Evolutionary conservation across 1,139 yeast genomes (phyloP).

Genomic region (Pichia sp.): DNA sequence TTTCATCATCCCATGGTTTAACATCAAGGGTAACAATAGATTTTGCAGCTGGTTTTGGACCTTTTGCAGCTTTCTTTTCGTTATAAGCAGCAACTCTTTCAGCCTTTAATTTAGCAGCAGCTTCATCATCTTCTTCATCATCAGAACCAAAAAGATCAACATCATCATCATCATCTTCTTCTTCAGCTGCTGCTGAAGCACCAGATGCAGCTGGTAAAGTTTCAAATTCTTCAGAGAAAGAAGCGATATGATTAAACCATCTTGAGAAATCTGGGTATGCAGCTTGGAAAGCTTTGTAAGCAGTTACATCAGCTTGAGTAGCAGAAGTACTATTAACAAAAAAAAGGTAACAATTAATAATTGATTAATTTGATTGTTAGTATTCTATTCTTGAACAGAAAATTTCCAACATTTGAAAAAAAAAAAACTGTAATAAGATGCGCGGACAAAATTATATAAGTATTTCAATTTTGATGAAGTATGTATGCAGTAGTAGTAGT

Average conservation of each 20-base stretch:
- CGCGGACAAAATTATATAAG: too few relatives aligned
- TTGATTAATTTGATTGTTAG: not conserved
- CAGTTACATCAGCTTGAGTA: slow-evolving; percentile 93
- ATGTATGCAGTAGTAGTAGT: too few relatives aligned
- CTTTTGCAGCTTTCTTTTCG: slow-evolving; percentile 95
- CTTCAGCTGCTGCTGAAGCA: slow-evolving; percentile 51
- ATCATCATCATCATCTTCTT: slow-evolving; percentile 83
- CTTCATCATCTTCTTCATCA: slow-evolving; percentile 93
- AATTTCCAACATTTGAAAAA: too few relatives aligned
- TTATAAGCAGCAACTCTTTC: slow-evolving; percentile 97
- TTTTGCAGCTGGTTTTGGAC: slow-evolving; percentile 98
- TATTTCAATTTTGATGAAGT: too few relatives aligned
- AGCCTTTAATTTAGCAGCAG: slow-evolving; percentile 93
- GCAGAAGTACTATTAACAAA: slow-evolving; percentile 58
- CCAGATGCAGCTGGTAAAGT: slow-evolving; percentile 73
- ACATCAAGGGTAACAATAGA: slow-evolving; percentile 94
- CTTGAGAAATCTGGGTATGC: slow-evolving; percentile 93
- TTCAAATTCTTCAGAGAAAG: slow-evolving; percentile 79
- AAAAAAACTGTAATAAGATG: too few relatives aligned
- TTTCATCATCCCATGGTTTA: slow-evolving; percentile 99
- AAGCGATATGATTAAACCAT: slow-evolving; percentile 98
- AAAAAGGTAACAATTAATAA: not conserved
- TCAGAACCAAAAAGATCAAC: slow-evolving; percentile 94
- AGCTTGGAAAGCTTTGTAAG: slow-evolving; percentile 90
- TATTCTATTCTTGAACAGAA: not conserved